Evolutionary conservation across 495 filamentous ascomycete species (phyloP).

Genomic region (Lasiosphaeris hirsuta): DNA sequence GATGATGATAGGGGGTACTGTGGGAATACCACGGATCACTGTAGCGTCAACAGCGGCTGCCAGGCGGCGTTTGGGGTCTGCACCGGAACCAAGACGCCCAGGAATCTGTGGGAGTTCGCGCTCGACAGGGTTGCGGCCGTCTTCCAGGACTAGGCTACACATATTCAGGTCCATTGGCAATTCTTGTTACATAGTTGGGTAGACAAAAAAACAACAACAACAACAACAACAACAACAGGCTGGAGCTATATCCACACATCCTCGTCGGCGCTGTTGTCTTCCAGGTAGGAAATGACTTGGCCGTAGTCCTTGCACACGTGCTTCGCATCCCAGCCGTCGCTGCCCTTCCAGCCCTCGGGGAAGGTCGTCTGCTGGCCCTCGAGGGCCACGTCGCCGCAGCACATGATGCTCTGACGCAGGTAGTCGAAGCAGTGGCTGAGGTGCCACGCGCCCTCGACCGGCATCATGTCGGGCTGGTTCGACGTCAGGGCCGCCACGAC

Average conservation of each 20-base stretch:
- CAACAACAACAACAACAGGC: no score
- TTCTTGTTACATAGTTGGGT: not conserved
- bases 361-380: conserved; percentile 46
- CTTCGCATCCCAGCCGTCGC: conserved; percentile 48
- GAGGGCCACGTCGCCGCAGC: conserved; percentile 41
- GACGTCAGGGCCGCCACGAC: conserved; percentile 36
- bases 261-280: conserved; percentile 38
- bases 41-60: conserved; percentile 27
- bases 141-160: not conserved
- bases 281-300: conserved; percentile 34
- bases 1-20: conserved; percentile 39
- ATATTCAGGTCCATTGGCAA: not conserved
- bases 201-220: no score
- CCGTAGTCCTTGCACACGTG: conserved; percentile 45
- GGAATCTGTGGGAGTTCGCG: not conserved
- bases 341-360: conserved; percentile 36
- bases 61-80: conserved; percentile 32
- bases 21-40: conserved; percentile 34
- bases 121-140: not conserved
- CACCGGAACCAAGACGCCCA: conserved; percentile 12
- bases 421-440: conserved; percentile 49
- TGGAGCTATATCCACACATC: conserved; percentile 37
- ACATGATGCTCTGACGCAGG: conserved; percentile 47
- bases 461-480: conserved; percentile 26
- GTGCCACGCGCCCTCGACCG: conserved; percentile 41